phyloP scores from a whole-genome alignment of 495 filamentous ascomycete genomes.

The Penicillium macrosclerotiorum region DNA sequence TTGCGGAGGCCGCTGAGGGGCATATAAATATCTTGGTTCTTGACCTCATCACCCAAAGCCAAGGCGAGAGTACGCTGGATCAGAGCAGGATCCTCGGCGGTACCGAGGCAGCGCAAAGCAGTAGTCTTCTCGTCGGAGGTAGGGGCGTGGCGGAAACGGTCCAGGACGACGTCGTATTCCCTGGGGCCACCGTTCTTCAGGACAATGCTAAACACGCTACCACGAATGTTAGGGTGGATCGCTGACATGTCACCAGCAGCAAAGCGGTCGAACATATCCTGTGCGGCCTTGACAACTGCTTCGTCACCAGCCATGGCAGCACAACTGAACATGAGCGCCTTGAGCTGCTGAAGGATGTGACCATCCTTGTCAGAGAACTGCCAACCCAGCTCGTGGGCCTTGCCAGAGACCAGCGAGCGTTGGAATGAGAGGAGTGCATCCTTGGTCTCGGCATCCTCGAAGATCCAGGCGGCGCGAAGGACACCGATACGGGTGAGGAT shows the following conservation, averaged over 20 bases:
- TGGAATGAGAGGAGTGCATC: slow-evolving; percentile 81
- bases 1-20: slow-evolving; percentile 74
- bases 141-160: slow-evolving; percentile 80
- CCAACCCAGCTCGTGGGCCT: slow-evolving; percentile 87
- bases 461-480: slow-evolving; percentile 82
- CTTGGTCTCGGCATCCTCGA: slow-evolving; percentile 70
- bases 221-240: slow-evolving; percentile 66
- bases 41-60: slow-evolving; percentile 78
- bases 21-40: slow-evolving; percentile 95
- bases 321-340: slow-evolving; percentile 61
- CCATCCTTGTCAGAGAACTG: slow-evolving; percentile 77
- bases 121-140: slow-evolving; percentile 94
- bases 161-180: slow-evolving; percentile 69
- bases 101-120: slow-evolving; percentile 82
- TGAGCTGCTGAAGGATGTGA: slow-evolving; percentile 86
- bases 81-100: slow-evolving; percentile 71
- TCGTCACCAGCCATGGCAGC: slow-evolving; percentile 61
- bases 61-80: slow-evolving; percentile 78
- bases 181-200: slow-evolving; percentile 60
- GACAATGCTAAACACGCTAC: slow-evolving; percentile 61
- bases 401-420: slow-evolving; percentile 66
- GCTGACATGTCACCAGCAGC: slow-evolving; percentile 55
- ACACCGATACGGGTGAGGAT: slow-evolving; percentile 72
- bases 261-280: slow-evolving; percentile 65
- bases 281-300: slow-evolving; percentile 54